Base-by-base conservation (phyloP, 148 eudicot genomes). In the Suaeda aralocaspica region DNA sequence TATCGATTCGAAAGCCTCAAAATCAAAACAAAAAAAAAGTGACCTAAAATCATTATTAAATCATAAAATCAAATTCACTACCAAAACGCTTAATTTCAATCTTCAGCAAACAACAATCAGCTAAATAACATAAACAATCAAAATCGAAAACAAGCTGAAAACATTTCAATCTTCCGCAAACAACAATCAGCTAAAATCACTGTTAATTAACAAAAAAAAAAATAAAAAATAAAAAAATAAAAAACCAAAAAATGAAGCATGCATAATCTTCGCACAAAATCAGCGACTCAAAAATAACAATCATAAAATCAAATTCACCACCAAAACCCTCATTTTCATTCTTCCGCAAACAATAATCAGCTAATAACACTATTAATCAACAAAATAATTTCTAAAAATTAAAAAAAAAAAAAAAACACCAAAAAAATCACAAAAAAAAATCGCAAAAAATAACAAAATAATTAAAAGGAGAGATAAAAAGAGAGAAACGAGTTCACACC, bases 401-500 rank as follows among this genome's bases (percentile, higher is more conserved):
- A 0, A 60, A 48, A 9, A 1, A n/a, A 39, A 76, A 45, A 51
- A 41, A 45, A 41, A 41, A 28, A 25, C 28, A 56, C 19, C 15
- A 39, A 63, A 45, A 58, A n/a, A 39, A 49, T 19, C 39, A 16
- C 1, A 19, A 28, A 63, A 69, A 69, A 4, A 48, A 52, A n/a
- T n/a, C n/a, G n/a, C n/a, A 63, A 45, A 58, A n/a, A 39, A 49
- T 19, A 29, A 16, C 1, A 19, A 28, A 63, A 69, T 64, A 4
- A 48, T n/a, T n/a, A 52, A 44, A 26, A 21, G 4, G 12, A 61
- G n/a, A 48, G 13, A 45, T 9, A 66, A 24, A 19, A 0, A 30
- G 58, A 67, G 10, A 15, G 5, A 64, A 67, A 6, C 42, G 55
- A 79, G 58, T 59, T 34, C 68, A 63, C 9, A 82, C 85, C 82